Base-by-base conservation (phyloP, 257 asterid genomes). In the Petunia secreta region DNA sequence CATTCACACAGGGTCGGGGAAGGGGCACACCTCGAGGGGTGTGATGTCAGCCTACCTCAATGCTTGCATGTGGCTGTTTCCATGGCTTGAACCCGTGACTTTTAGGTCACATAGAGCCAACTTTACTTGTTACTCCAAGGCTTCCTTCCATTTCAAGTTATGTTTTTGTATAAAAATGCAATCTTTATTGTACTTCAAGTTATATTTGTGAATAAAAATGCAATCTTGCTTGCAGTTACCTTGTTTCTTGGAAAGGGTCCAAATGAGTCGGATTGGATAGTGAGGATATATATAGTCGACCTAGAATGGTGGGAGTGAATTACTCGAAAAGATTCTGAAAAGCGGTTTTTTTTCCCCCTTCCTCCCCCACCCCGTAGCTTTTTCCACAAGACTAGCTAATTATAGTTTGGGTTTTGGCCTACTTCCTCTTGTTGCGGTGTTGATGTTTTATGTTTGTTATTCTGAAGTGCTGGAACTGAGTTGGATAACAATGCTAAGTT, bases 111-210 rank as follows among this genome's bases (percentile, higher is more conserved):
- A 25, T 25, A 25, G 25, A 25, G 25, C 25, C 25, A 25, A 25
- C 25, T 25, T 25, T 25, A 25, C 25, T 25, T 25, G 25, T 25
- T 25, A 25, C 25, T 25, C 25, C 25, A 25, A 25, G 25, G 25
- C 25, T 25, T 25, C 25, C 25, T 25, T 25, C 25, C 25, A 25
- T 25, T 25, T 25, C 25, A 88, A 82, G 99, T 88, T 65, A 3
- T 1, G 15, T 16, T 40, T 14, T 38, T 8, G 52, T 2, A 34
- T 62, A 52, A 14, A 58, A 15, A 63, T 8, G 34, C 3, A 50
- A 8, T 50, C 15, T 50, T 52, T 52, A 11, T 84, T 97, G 25
- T 25, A 25, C 25, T 25, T 25, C 25, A 25, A 25, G 25, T 87
- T 50, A 11, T 4, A 4, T 46, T 53, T 8, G 4, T 6, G 9